Percentiles rank a stretch among this genome's conserved stretches.
Evolutionary conservation across 106 monocot genomes (phyloP).

Genomic region (Chionographis japonica): DNA sequence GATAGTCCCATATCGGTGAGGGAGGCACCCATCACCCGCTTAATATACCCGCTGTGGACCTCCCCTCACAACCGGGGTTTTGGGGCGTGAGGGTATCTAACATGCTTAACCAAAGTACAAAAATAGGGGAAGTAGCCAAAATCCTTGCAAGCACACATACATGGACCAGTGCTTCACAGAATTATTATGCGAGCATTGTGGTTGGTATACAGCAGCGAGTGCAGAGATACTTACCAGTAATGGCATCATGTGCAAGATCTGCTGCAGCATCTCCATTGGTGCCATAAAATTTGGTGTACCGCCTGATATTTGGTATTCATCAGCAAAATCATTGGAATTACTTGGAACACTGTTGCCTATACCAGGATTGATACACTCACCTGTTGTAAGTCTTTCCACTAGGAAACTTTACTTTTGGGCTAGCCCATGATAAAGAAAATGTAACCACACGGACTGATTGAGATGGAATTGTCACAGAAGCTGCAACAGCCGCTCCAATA

Average conservation of each 20-base stretch:
- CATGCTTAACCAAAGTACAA: no score
- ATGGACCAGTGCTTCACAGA: no score
- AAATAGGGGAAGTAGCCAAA: no score
- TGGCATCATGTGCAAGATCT: slow-evolving; percentile 59
- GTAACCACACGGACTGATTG: slow-evolving; percentile 35
- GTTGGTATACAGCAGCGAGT: no score
- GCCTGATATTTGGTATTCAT: slow-evolving; percentile 30
- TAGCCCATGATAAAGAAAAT: slow-evolving; percentile 60
- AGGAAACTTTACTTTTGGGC: slow-evolving; percentile 49
- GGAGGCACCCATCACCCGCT: no score
- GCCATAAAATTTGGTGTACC: slow-evolving; percentile 76
- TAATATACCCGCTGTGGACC: no score
- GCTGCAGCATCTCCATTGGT: slow-evolving; percentile 46
- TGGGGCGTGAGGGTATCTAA: no score
- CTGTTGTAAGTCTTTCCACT: slow-evolving; percentile 46
- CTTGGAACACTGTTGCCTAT: not conserved
- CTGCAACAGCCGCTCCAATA: slow-evolving; percentile 74
- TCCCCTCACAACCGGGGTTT: no score
- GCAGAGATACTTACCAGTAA: slow-evolving; percentile 28
- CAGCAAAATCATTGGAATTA: not conserved
- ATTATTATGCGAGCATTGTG: no score
- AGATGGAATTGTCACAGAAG: slow-evolving; percentile 52
- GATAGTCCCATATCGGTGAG: no score
- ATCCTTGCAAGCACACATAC: no score
- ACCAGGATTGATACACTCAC: slow-evolving; percentile 17